These are phyloP conservation scores for Cunninghamia lanceolata DNA, from an alignment of 75 land plant species.

Conservation along the genomic window DNA sequence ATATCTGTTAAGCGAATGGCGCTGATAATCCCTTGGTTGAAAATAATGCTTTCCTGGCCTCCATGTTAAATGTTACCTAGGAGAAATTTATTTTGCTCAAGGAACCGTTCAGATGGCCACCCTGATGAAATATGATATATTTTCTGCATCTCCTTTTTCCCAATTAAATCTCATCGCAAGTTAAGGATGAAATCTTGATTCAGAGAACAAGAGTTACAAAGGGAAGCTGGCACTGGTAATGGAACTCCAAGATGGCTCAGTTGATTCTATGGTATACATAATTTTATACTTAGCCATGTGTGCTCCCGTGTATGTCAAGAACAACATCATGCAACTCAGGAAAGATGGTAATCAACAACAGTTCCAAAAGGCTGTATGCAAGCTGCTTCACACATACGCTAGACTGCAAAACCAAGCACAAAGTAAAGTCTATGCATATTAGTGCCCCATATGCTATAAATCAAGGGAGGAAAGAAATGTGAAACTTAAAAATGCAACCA, in stretches of 20 bases:
- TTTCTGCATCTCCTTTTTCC: not conserved
- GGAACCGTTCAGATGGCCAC: not conserved
- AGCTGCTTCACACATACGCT: conserved; percentile 87
- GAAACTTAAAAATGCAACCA: not conserved
- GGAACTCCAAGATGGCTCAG: not conserved
- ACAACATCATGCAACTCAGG: conserved; percentile 74
- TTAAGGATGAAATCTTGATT: not conserved
- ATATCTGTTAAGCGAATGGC: not conserved
- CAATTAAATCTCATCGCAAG: not conserved
- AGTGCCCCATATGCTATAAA: not conserved
- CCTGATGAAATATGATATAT: not conserved
- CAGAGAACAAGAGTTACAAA: not conserved
- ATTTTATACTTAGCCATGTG: conserved; percentile 2
- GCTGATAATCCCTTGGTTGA: not conserved
- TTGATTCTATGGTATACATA: not conserved
- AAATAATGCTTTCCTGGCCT: not conserved
- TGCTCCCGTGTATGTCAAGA: conserved; percentile 45
- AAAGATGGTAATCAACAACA: conserved; percentile 64
- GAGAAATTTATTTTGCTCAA: not conserved
- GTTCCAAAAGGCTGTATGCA: conserved; percentile 74
- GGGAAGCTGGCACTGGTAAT: not conserved
- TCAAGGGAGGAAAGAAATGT: not conserved
- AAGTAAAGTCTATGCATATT: not conserved
- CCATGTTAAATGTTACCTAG: not conserved
- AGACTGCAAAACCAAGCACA: conserved; percentile 57